Conservation (phyloP, 768 basidiomycete genomes). For the Agaricus sinodeliciosus region DNA sequence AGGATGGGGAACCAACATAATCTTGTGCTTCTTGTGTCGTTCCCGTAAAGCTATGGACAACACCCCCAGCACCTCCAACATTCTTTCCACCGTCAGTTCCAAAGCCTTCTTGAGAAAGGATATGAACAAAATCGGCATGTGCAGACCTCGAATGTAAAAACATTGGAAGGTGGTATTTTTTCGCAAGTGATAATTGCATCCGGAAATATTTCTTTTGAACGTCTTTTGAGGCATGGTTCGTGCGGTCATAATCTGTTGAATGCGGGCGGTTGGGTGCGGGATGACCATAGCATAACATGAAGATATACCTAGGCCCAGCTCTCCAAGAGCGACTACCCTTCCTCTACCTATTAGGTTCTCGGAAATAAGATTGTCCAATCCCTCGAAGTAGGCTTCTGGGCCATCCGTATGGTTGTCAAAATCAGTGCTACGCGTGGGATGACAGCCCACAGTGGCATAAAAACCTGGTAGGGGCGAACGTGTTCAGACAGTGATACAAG, state of each 20-base stretch:
- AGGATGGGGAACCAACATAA: constrained; percentile 18
- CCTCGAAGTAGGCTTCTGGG: constrained; percentile 52
- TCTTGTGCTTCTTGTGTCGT: constrained; percentile 54
- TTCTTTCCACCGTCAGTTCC: constrained; percentile 44
- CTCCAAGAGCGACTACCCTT: constrained; percentile 66
- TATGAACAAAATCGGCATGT: constrained; percentile 59
- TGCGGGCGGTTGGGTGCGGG: neutral
- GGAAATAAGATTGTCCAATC: constrained; percentile 48
- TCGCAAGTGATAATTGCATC: constrained; percentile 57
- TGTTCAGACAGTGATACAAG: neutral
- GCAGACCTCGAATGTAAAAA: constrained; percentile 82
- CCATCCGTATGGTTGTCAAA: constrained; percentile 55
- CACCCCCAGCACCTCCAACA: constrained; percentile 61
- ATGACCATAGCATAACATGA: too few relatives aligned
- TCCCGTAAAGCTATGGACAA: constrained; percentile 83
- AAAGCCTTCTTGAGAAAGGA: constrained; percentile 63
- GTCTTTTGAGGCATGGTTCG: constrained; percentile 53
- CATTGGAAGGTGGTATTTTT: constrained; percentile 66
- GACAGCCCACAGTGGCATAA: constrained; percentile 73
- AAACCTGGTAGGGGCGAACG: constrained; percentile 32
- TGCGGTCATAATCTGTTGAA: constrained; percentile 65
- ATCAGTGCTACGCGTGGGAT: constrained; percentile 69
- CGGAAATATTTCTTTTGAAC: constrained; percentile 63
- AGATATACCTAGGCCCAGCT: constrained; percentile 66
- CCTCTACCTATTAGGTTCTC: constrained; percentile 44